Conservation (phyloP, 768 basidiomycete species). For the Agaricus sinodeliciosus region DNA sequence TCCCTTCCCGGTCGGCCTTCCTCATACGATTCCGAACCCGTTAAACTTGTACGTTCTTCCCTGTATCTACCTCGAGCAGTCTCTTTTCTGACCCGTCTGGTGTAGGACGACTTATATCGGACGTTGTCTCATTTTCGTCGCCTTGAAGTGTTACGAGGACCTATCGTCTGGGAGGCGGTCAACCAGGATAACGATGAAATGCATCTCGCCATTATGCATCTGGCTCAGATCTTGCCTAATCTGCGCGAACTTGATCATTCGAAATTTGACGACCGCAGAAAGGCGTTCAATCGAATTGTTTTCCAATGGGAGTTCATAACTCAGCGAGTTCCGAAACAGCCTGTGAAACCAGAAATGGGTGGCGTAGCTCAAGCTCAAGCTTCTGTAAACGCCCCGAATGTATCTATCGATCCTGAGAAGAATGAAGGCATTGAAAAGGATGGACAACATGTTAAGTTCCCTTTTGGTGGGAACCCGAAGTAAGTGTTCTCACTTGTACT, state of each 20-base stretch:
- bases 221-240: slow-evolving; percentile 33
- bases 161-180: slow-evolving; percentile 36
- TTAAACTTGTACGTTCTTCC: slow-evolving; percentile 21
- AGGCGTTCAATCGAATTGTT: slow-evolving; percentile 29
- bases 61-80: background rate
- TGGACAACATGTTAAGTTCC: too few relatives aligned
- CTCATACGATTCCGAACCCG: slow-evolving; percentile 16
- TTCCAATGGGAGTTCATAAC: slow-evolving; percentile 24
- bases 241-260: slow-evolving; percentile 38
- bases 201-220: slow-evolving; percentile 33
- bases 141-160: slow-evolving; percentile 38
- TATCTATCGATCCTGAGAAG: too few relatives aligned
- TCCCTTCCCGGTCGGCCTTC: slow-evolving; percentile 25
- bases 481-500: too few relatives aligned
- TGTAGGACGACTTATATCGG: slow-evolving; percentile 30
- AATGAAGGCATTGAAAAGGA: too few relatives aligned
- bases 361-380: too few relatives aligned
- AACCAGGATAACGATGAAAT: slow-evolving; percentile 27
- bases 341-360: too few relatives aligned
- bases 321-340: background rate
- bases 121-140: slow-evolving; percentile 33
- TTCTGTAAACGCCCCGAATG: too few relatives aligned
- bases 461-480: too few relatives aligned
- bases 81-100: background rate
- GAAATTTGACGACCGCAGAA: slow-evolving; percentile 24